Conservation (phyloP, 1,139 yeast species). For the Taphrina confusa region DNA sequence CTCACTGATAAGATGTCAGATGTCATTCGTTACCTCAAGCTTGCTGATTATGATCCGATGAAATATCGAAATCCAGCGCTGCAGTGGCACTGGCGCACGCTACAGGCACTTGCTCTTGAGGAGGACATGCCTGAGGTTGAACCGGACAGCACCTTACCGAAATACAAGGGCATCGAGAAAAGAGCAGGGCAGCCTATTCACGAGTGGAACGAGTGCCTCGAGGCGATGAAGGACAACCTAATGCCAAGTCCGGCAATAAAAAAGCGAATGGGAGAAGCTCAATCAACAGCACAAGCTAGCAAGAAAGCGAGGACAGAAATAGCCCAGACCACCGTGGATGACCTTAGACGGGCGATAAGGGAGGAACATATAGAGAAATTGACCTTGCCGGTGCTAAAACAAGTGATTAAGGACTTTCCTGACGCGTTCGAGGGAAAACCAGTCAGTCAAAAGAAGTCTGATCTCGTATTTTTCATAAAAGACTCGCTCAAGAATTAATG, state of each 20-base stretch:
- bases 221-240: not conserved
- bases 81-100: conserved; percentile 63
- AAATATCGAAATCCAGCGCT: conserved; percentile 67
- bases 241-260: not conserved
- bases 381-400: conserved; percentile 23
- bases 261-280: conserved; percentile 23
- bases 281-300: not conserved
- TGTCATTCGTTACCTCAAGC: conserved; percentile 50
- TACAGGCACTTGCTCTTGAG: conserved; percentile 70
- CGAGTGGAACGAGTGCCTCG: conserved; percentile 21
- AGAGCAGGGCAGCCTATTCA: conserved; percentile 31
- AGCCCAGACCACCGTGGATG: conserved; percentile 10
- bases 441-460: conserved; percentile 5
- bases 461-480: conserved; percentile 11
- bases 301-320: conserved; percentile 5
- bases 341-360: conserved; percentile 7
- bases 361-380: conserved; percentile 7
- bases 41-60: conserved; percentile 59
- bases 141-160: conserved; percentile 46
- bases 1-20: conserved; percentile 49
- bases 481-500: too few relatives aligned
- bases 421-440: conserved; percentile 10
- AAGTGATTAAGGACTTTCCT: conserved; percentile 10
- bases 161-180: conserved; percentile 45
- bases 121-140: conserved; percentile 53